Conservation (phyloP, 1,284 basidiomycete species). For the Ceratorhiza oryzae-sativae region DNA sequence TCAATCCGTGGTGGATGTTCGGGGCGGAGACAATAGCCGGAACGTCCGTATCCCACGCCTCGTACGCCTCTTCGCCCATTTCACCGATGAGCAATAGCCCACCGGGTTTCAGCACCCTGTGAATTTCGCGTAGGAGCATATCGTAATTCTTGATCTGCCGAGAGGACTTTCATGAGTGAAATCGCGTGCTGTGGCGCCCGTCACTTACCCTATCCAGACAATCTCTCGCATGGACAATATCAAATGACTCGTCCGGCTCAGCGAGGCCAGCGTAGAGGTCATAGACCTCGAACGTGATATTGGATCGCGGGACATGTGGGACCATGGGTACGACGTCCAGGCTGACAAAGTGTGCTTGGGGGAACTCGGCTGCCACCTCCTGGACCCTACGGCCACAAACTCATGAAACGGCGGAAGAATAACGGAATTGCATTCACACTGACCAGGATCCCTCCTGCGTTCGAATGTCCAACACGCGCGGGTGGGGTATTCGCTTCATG, state of each 20-base stretch:
- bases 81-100: conserved; percentile 19
- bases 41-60: conserved; percentile 15
- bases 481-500: not conserved
- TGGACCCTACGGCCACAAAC: no score
- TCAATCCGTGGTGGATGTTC: not conserved
- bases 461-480: conserved; percentile 20
- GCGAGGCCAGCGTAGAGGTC: conserved; percentile 23
- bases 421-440: not conserved
- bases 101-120: conserved; percentile 19
- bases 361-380: conserved; percentile 23
- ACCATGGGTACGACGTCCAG: conserved; percentile 23
- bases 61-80: not conserved
- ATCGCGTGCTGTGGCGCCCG: not conserved
- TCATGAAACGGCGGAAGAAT: not conserved
- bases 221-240: conserved; percentile 8
- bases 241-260: conserved; percentile 37
- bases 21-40: conserved; percentile 3
- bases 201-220: conserved; percentile 11
- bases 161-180: not conserved
- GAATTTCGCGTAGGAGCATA: conserved; percentile 30
- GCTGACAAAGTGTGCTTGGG: conserved; percentile 15
- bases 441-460: conserved; percentile 10
- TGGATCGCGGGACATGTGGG: conserved; percentile 5
- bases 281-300: conserved; percentile 33
- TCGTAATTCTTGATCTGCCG: conserved; percentile 29